Evolutionary conservation across 2,329 filamentous ascomycete genomes (phyloP).

Genomic region (Hypoxylon sp.): DNA sequence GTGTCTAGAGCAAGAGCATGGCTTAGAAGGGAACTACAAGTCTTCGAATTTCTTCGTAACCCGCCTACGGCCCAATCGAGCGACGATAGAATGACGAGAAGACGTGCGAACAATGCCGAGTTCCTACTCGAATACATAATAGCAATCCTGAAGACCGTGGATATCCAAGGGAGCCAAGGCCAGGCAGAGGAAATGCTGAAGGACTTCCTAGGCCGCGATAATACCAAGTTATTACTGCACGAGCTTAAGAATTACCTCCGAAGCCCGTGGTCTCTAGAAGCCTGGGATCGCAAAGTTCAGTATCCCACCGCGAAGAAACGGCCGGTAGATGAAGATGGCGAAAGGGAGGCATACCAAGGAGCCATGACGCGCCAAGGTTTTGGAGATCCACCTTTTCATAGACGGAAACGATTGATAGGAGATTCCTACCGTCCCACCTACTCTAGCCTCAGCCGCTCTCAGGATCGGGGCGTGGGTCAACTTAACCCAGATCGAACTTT

Average conservation of each 20-base stretch:
- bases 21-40: constrained; percentile 84
- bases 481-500: constrained; percentile 19
- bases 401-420: constrained; percentile 29
- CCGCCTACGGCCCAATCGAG: constrained; percentile 42
- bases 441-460: constrained; percentile 20
- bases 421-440: constrained; percentile 45
- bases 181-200: constrained; percentile 82
- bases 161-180: constrained; percentile 81
- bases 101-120: constrained; percentile 77
- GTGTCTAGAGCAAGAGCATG: constrained; percentile 82
- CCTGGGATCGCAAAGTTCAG: constrained; percentile 85
- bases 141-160: constrained; percentile 83
- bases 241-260: constrained; percentile 85
- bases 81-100: constrained; percentile 47
- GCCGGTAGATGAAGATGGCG: constrained; percentile 15
- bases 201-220: constrained; percentile 80
- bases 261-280: constrained; percentile 80
- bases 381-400: neutral
- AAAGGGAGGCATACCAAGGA: constrained; percentile 8
- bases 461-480: constrained; percentile 8
- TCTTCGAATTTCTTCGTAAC: constrained; percentile 77
- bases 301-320: constrained; percentile 59
- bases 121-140: constrained; percentile 89
- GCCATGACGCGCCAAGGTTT: constrained; percentile 3
- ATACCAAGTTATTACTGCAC: constrained; percentile 82